Base-by-base conservation (phyloP, 169 alveolate genomes). In the Cryptosporidium ryanae region DNA sequence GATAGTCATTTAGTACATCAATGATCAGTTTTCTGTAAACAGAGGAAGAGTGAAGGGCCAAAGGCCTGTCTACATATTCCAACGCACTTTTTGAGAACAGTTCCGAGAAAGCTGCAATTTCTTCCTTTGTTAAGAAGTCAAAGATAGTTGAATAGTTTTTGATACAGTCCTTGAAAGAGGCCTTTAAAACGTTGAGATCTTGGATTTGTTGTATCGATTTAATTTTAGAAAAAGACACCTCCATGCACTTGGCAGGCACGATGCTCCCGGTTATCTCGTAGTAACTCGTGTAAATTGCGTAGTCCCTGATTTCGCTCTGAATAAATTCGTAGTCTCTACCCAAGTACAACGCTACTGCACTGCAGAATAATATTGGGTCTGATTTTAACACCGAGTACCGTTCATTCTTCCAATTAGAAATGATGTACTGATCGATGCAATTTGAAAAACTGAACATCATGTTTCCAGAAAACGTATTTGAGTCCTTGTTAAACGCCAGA, bases 21-120 rank as follows among this genome's bases (percentile, higher is more conserved):
- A 38, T 27, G 6, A 76, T 67, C 23, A 76, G 21, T 32, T 46
- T 76, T 31, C 87, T 25, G n/a, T 38, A 59, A n/a, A 7, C 1
- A 7, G 87, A 76, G 2, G 87, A 76, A 2, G 76, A 43, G 27
- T 76, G 87, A 18, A 59, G 59, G 7, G 87, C 46, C 48, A 76
- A 10, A 48, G 87, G 87, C 44, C 25, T 76, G 23, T 76, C 87
- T 7, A 76, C 76, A 76, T 38, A 59, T 38, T 76, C 65, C 10
- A 76, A 59, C 8, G 46, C 70, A 1, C 43, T 23, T 17, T 38
- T 76, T 1, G 87, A 18, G 25, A 76, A 76, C 8, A 21, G 21
- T 18, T 27, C 29, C 2, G 71, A 76, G 8, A 59, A 38, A 43
- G 70, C 25, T n/a, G 12, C 18, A 13, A 76, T 27, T 29, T 59